Conservation (phyloP, 75 land plant species). For the Pinus taeda region DNA sequence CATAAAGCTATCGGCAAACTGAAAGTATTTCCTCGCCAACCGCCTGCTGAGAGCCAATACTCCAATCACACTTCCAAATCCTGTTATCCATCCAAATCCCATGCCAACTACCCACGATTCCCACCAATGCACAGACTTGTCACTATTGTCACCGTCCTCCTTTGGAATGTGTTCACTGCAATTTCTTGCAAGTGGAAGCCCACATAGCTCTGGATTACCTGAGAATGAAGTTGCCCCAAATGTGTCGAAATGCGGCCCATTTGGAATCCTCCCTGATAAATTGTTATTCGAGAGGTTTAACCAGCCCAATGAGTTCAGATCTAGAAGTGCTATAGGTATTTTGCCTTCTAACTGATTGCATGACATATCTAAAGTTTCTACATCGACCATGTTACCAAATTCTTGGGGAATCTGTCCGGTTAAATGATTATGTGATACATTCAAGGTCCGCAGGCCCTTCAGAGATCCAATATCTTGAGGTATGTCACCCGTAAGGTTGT, state of each 20-base stretch:
- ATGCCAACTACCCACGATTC: no score
- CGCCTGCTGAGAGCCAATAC: no score
- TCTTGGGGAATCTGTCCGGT: neutral
- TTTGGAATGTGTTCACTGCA: no score
- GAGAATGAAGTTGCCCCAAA: neutral
- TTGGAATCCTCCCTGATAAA: slow-evolving; percentile 7
- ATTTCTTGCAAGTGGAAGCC: neutral
- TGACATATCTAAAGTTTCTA: slow-evolving; percentile 2
- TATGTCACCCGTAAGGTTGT: slow-evolving; percentile 4
- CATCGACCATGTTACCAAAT: neutral
- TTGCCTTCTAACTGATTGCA: slow-evolving; percentile 5
- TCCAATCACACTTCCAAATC: no score
- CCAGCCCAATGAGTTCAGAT: neutral
- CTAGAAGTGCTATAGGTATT: neutral
- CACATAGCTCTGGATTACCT: neutral
- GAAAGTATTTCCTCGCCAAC: no score
- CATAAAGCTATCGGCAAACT: no score
- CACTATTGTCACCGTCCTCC: no score
- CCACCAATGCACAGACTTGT: no score
- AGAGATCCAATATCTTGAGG: neutral
- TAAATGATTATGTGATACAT: slow-evolving; percentile 5
- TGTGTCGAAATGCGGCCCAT: neutral
- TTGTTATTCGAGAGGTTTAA: slow-evolving; percentile 6
- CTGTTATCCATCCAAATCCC: no score
- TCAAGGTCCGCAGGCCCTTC: neutral